Conservation (phyloP, 352 stramenopile genomes). For the Phytophthora pisi region DNA sequence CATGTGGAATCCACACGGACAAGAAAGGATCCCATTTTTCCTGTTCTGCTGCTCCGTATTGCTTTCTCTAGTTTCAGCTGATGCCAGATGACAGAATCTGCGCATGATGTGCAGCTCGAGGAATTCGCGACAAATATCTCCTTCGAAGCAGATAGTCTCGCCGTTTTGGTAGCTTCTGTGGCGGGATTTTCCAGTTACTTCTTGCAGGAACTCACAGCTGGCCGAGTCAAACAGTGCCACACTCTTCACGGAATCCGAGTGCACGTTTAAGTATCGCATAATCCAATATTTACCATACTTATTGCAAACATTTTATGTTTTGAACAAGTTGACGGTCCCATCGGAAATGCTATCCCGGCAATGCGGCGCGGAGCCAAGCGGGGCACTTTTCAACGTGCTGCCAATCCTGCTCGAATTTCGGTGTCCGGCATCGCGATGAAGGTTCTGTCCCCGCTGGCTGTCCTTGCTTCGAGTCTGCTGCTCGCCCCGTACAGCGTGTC, state of each 20-base stretch:
- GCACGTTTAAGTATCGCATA: constrained; percentile 20
- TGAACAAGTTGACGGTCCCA: not conserved
- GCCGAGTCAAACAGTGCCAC: constrained; percentile 59
- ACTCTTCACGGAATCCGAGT: constrained; percentile 59
- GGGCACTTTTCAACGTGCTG: not conserved
- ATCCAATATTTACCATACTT: too few species aligned
- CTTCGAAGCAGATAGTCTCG: constrained; percentile 56
- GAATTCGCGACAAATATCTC: constrained; percentile 62
- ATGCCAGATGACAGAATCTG: not conserved
- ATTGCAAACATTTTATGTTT: not conserved
- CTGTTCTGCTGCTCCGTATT: not conserved
- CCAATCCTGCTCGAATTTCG: not conserved
- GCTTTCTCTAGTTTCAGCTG: not conserved
- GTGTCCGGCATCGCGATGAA: constrained; percentile 12
- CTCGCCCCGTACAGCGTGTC: constrained; percentile 20
- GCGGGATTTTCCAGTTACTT: constrained; percentile 67
- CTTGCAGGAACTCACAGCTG: constrained; percentile 46
- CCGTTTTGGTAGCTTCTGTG: constrained; percentile 59
- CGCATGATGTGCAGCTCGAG: constrained; percentile 19
- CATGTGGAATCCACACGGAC: too few species aligned
- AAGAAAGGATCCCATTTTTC: not conserved
- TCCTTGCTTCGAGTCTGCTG: constrained; percentile 6
- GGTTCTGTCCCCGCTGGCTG: constrained; percentile 5
- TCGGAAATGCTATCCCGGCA: not conserved
- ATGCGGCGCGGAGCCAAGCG: too few species aligned